Evolutionary conservation across 805 yeast species (phyloP), one percentile per base, ranked within the genome.

Genomic region (Saccharomycopsis javanensis): DNA sequence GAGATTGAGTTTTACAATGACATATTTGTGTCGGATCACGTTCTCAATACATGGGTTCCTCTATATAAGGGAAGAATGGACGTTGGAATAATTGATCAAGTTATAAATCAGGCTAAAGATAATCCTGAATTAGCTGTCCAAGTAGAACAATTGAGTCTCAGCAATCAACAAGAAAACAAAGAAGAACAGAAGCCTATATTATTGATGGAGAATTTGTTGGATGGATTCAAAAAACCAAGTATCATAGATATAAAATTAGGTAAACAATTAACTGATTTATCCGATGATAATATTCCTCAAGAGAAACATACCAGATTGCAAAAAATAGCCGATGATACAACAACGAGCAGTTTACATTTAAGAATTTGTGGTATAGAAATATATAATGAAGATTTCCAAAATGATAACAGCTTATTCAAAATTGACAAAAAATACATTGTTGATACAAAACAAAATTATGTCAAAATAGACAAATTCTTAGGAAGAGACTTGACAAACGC

Each of bases 281-380:
- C 84, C 64, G 63, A 60, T 51, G 80, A 76, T 5, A 63, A 65
- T 13, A 81, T 88, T 0, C 60, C 79, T 2, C 66, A 62, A 0
- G 96, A 81, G 30, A 92, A 94, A 65, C 74, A 69, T 15, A 70
- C 69, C 53, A 68, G 98, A 46, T 70, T 92, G 65, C 71, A 69
- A 30, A 69, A 75, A 27, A 97, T 94, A 0, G 79, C 94, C 50
- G 66, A 71, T 1, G 58, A 72, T 0, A 92, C 98, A 1, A 92
- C 98, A 0, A 85, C 94, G 50, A 96, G 97, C 0, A 72, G 83
- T 3, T 72, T 88, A 11, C 78, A 82, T 16, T 82, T 85, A 62
- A 73, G 99, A 59, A 80, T 92, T 2, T 91, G 98, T 64, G 99
- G 99, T 0, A 87, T 92, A 92, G 83, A 83, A 60, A 69, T 85